These are phyloP conservation scores for Closterium sp. DNA, from an alignment of 139 green algal genomes.

Conservation along the genomic window DNA sequence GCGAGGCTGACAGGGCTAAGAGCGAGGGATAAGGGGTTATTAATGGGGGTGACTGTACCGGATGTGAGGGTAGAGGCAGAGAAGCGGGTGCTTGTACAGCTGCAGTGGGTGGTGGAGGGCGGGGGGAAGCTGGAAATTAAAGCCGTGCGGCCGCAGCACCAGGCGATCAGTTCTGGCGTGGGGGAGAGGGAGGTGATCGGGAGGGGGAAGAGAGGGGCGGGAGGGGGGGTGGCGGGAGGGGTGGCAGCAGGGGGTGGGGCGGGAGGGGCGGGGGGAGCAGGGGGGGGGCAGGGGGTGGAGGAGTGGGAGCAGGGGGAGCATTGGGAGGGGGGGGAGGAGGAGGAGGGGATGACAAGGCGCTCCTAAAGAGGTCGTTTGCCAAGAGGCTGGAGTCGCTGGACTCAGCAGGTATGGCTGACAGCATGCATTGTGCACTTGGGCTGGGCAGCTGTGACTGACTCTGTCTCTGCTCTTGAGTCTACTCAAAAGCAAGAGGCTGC, in stretches of 20 bases:
- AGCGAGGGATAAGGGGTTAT: neutral
- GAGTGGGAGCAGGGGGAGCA: too few relatives aligned
- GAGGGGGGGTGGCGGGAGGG: neutral
- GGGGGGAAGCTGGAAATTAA: constrained; percentile 1
- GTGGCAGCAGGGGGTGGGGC: neutral
- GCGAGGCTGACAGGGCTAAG: neutral
- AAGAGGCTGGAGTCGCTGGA: neutral
- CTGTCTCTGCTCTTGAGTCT: too few relatives aligned
- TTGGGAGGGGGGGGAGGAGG: neutral
- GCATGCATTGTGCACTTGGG: too few relatives aligned
- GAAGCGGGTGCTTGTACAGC: neutral
- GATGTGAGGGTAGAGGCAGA: neutral
- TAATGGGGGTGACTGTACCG: neutral
- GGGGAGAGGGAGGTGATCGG: neutral
- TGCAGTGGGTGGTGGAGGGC: constrained; percentile 2
- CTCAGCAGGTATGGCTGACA: neutral
- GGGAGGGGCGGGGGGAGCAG: neutral
- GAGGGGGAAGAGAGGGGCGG: neutral
- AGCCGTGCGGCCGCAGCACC: neutral
- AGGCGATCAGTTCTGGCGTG: neutral
- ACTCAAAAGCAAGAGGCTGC: too few relatives aligned
- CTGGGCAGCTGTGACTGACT: too few relatives aligned
- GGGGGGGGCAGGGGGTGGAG: neutral
- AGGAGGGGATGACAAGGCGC: neutral
- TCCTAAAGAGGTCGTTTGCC: neutral